Base-by-base conservation (phyloP, 306 rosid species). In the Dalbergia cultrata region DNA sequence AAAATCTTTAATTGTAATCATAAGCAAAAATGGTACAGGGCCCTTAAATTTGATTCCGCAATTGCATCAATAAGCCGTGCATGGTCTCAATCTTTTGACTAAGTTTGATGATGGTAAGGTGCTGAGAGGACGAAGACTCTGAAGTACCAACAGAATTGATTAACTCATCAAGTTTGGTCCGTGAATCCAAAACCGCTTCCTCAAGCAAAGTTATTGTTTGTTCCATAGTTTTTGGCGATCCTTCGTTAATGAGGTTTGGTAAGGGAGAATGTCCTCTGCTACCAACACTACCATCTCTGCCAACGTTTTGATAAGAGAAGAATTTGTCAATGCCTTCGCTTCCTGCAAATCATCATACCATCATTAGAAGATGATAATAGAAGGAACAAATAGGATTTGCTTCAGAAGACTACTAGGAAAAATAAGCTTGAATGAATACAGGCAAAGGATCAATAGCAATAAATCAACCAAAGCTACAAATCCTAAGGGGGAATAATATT, bases 251-350 rank as follows among this genome's bases (percentile, higher is more conserved):
- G 72, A 69, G 68, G 86, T 65, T 70, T 63, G 90, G 75, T 13
- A 75, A 62, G 13, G 89, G 94, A 85, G 94, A 72, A 49, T 75
- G 71, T 77, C 89, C 90, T 44, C 84, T 72, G 62, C 91, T 85
- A 72, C 82, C 73, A 63, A 81, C 66, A 80, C 88, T 91, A 44
- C 89, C 80, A 6, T 87, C 87, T 70, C 91, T 84, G 81, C 88
- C 84, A 67, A 65, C 74, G 87, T 86, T 92, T 70, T 84, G 88
- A 10, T 91, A 72, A 49, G 94, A 82, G 88, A 92, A 92, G 61
- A 95, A 84, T 83, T 87, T 95, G 85, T 92, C 93, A 56, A 95
- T 85, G 77, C 98, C 97, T 67, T 89, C 98, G 43, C 89, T 95
- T 84, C 98, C 98, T 95, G 95, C 88, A 82, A 74, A 69, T 80